Evolutionary conservation across 129 eudicot genomes (phyloP), one percentile per base, ranked within the genome.

Genomic region (Flaveria ramosissima): DNA sequence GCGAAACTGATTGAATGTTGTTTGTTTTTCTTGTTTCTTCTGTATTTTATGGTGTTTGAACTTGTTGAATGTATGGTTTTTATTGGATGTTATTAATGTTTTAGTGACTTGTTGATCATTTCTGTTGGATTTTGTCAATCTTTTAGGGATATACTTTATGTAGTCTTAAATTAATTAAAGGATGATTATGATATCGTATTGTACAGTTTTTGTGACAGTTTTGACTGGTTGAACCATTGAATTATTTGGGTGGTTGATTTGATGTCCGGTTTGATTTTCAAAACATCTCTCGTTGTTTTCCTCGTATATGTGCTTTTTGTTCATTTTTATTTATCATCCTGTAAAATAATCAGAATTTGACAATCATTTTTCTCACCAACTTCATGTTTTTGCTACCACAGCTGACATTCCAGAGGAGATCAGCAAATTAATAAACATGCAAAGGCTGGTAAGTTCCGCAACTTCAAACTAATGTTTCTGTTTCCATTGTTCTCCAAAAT

Each of bases 321-420:
- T 27, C 68, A 62, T 5, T 4, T 27, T 62, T 30, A 62, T 26
- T 1, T 27, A 27, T 62, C 6, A 13, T 12, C n/a, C n/a, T 41
- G 7, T 21, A 20, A 10, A 3, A 24, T 23, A 60, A 3, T 24
- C 41, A 0, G n/a, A 60, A 60, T 60, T 60, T 24, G 67, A 60
- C 67, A 60, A 24, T 23, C 67, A 60, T 60, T 12, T 11, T 0
- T 24, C 41, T 27, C 69, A 60, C 60, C 43, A 14, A 26, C 36
- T 32, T 63, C 19, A n/a, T 12, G 17, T 52, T 73, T 39, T 80
- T 85, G 73, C 64, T 83, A 46, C 75, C 48, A 79, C 93, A 93
- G 98, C 85, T 85, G 93, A 85, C 30, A 83, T 93, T 81, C 98
- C 98, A n/a, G 72, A 78, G 76, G 98, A 89, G 76, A 91, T 93